These are phyloP conservation scores for Blastocladiella britannica DNA, from an alignment of 192 early-diverging fungal genomes.

Conservation along the genomic window DNA sequence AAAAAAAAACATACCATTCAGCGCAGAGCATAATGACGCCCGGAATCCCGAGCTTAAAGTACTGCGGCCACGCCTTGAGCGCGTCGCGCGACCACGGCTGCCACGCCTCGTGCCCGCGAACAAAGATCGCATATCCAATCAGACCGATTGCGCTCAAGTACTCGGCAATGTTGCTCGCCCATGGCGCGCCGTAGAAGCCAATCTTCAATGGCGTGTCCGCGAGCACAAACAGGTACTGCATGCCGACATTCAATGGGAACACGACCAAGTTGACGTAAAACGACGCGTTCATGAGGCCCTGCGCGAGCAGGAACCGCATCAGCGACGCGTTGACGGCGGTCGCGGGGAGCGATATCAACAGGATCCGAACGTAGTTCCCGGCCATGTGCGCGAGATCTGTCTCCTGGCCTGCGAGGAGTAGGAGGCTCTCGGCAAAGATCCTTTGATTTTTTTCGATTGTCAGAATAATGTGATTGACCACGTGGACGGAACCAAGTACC, in stretches of 20 bases:
- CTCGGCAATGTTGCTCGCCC: constrained; percentile 55
- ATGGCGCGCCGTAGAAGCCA: constrained; percentile 67
- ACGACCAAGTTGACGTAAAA: constrained; percentile 50
- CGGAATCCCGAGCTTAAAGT: constrained; percentile 52
- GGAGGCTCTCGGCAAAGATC: constrained; percentile 45
- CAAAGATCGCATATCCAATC: constrained; percentile 29
- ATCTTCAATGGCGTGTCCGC: constrained; percentile 26
- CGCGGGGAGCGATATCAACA: constrained; percentile 51
- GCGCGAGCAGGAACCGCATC: constrained; percentile 68
- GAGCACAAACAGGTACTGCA: constrained; percentile 70
- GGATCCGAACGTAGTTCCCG: constrained; percentile 41
- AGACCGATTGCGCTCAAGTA: constrained; percentile 48
- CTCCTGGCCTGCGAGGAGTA: constrained; percentile 59
- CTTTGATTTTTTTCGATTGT: too few species aligned
- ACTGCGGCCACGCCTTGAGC: constrained; percentile 30
- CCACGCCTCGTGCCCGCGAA: constrained; percentile 56
- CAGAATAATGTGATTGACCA: too few species aligned
- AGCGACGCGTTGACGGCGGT: constrained; percentile 64
- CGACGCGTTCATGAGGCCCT: constrained; percentile 73
- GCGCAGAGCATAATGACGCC: constrained; percentile 58
- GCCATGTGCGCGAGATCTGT: constrained; percentile 40
- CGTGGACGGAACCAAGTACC: too few species aligned
- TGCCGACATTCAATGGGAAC: constrained; percentile 44
- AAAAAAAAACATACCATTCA: constrained; percentile 27
- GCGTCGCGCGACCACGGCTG: constrained; percentile 64